phyloP scores from a whole-genome alignment of 1,284 basidiomycete species.

The Ganoderma lingzhi region DNA sequence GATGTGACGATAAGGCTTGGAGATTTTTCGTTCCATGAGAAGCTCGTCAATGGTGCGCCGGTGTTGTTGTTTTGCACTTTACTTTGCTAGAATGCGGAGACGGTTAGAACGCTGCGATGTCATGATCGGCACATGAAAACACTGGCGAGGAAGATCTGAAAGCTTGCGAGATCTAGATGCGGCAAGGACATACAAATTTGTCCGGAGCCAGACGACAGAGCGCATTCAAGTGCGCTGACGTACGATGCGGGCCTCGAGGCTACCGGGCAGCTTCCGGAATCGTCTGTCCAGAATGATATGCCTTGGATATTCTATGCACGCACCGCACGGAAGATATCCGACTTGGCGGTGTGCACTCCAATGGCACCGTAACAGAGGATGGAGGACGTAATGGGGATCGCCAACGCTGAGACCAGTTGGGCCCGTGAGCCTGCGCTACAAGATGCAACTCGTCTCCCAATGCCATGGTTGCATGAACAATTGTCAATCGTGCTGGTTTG shows the following conservation, averaged over 20 bases:
- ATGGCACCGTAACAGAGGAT: not conserved
- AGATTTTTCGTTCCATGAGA: conserved; percentile 94
- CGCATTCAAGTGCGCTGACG: no score
- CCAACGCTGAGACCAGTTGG: not conserved
- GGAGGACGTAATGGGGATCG: not conserved
- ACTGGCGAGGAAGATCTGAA: conserved; percentile 1
- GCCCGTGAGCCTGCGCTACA: not conserved
- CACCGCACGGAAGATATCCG: not conserved
- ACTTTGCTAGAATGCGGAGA: conserved; percentile 64
- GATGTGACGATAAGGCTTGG: conserved; percentile 93
- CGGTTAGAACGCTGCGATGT: conserved; percentile 15
- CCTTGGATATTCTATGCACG: not conserved
- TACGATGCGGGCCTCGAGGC: not conserved
- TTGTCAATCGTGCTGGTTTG: no score
- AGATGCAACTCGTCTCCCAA: not conserved
- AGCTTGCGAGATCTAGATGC: not conserved
- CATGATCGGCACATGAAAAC: not conserved
- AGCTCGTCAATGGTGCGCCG: conserved; percentile 91
- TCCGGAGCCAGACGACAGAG: not conserved
- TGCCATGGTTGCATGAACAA: not conserved
- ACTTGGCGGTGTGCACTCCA: not conserved
- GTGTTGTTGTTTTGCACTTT: conserved; percentile 87
- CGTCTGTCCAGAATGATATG: not conserved
- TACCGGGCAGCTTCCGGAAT: not conserved
- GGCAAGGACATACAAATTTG: conserved; percentile 4